A percentile compares a stretch with the other conserved stretches of the same genome.
These are phyloP conservation scores for Candida nanaspora DNA, from an alignment of 805 yeast species.

Conservation along the genomic window DNA sequence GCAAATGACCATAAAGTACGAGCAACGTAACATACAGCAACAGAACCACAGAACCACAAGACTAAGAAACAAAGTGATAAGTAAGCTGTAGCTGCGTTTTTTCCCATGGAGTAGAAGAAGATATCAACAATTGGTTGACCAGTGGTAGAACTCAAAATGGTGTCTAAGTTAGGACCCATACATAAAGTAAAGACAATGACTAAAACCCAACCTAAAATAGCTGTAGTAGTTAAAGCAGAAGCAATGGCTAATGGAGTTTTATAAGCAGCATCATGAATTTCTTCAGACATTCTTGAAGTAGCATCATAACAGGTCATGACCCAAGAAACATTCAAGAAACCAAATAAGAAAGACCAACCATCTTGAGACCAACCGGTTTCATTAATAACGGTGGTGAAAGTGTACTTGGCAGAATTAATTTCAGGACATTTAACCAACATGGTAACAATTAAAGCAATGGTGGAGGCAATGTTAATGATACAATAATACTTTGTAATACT, in stretches of 20 bases:
- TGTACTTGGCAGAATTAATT: slow-evolving; percentile 36
- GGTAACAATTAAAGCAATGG: slow-evolving; percentile 44
- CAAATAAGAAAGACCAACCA: slow-evolving; percentile 52
- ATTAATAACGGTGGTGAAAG: slow-evolving; percentile 41
- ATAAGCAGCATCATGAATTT: slow-evolving; percentile 45
- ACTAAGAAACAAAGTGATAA: slow-evolving; percentile 41
- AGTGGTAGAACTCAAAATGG: slow-evolving; percentile 25
- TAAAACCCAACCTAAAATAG: slow-evolving; percentile 42
- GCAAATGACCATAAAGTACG: slow-evolving; percentile 53
- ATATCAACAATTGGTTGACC: slow-evolving; percentile 50
- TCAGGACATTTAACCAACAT: slow-evolving; percentile 47
- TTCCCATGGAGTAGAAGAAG: slow-evolving; percentile 43
- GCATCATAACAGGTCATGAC: slow-evolving; percentile 54
- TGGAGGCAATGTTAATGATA: slow-evolving; percentile 38
- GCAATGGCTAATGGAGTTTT: slow-evolving; percentile 55
- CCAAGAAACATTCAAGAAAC: slow-evolving; percentile 54
- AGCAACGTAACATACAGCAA: slow-evolving; percentile 41
- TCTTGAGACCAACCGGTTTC: slow-evolving; percentile 42
- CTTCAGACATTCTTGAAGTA: slow-evolving; percentile 49
- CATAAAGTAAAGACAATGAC: slow-evolving; percentile 39
- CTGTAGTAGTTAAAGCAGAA: slow-evolving; percentile 42
- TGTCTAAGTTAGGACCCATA: slow-evolving; percentile 32
- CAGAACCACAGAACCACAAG: slow-evolving; percentile 46
- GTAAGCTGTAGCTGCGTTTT: slow-evolving; percentile 44
- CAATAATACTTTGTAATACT: slow-evolving; percentile 45